A percentile compares a stretch with the other conserved stretches of the same genome.
phyloP scores from a whole-genome alignment of 106 monocot genomes.

The Posidonia australis region DNA sequence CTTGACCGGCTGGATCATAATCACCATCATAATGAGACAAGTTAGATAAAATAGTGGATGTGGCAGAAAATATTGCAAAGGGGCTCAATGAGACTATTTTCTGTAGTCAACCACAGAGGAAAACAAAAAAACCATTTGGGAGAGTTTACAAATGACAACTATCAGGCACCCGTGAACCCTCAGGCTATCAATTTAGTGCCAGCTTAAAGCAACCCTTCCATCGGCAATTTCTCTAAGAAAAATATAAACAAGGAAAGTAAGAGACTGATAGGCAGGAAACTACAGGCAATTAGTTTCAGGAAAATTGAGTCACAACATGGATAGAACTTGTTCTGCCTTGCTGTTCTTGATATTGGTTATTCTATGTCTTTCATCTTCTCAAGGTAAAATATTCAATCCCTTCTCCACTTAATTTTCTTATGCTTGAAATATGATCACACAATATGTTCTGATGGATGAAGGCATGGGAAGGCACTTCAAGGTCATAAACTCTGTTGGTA shows the following conservation, averaged over 20 bases:
- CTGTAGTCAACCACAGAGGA: too few species aligned
- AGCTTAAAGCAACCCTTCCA: too few species aligned
- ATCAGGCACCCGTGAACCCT: too few species aligned
- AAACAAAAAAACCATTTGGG: too few species aligned
- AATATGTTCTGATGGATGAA: not conserved
- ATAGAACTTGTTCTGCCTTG: not conserved
- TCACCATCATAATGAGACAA: too few species aligned
- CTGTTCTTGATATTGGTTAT: not conserved
- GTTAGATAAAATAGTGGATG: too few species aligned
- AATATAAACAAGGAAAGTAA: not conserved
- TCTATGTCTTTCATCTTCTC: not conserved
- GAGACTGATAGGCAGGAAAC: not conserved
- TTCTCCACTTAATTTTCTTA: not conserved
- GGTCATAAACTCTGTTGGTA: not conserved
- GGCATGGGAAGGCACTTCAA: not conserved
- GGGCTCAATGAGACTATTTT: too few species aligned
- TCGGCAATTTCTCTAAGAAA: not conserved
- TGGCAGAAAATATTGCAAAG: too few species aligned
- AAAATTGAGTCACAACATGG: not conserved
- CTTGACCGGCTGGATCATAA: too few species aligned
- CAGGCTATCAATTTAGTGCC: too few species aligned
- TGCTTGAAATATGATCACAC: not conserved
- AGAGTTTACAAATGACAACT: too few species aligned
- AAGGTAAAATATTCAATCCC: not conserved
- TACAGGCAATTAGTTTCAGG: not conserved